These are phyloP conservation scores for Stylonectria norvegica DNA, from an alignment of 2,329 filamentous ascomycete genomes.

Conservation along the genomic window DNA sequence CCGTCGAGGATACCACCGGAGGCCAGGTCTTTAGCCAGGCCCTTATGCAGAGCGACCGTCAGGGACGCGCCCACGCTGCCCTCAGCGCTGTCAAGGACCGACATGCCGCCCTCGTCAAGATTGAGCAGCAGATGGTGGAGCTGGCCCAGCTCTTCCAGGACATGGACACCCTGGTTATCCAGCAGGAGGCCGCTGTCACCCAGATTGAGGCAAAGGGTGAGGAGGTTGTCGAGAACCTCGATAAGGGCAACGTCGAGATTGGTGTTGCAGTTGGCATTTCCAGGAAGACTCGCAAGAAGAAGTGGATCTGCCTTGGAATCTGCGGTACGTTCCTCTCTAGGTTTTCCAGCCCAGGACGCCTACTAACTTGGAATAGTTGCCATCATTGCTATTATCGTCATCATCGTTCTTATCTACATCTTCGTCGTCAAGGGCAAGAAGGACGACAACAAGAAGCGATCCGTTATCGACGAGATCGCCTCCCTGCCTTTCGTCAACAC, in stretches of 20 bases:
- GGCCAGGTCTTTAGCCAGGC: conserved; percentile 86
- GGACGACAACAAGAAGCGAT: conserved; percentile 32
- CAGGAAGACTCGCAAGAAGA: conserved; percentile 79
- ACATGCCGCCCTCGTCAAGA: conserved; percentile 85
- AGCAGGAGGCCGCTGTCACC: conserved; percentile 77
- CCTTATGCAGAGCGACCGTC: conserved; percentile 75
- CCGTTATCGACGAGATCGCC: conserved; percentile 22
- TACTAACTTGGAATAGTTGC: conserved; percentile 41
- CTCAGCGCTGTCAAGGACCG: conserved; percentile 77
- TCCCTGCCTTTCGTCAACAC: conserved; percentile 23
- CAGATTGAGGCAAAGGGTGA: conserved; percentile 85
- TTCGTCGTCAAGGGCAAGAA: conserved; percentile 36
- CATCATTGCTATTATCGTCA: conserved; percentile 51
- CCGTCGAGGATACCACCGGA: conserved; percentile 67
- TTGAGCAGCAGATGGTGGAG: conserved; percentile 85
- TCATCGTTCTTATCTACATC: conserved; percentile 49
- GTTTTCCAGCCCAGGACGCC: background rate
- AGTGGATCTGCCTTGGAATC: conserved; percentile 92
- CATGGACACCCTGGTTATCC: conserved; percentile 77
- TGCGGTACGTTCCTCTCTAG: conserved; percentile 43
- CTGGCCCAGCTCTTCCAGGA: conserved; percentile 85
- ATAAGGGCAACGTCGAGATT: conserved; percentile 81
- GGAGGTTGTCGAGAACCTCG: conserved; percentile 78
- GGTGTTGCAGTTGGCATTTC: conserved; percentile 79
- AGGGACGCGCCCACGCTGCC: conserved; percentile 76